Percentiles rank a stretch among this genome's conserved stretches.
phyloP scores from a whole-genome alignment of 352 stramenopile genomes.

The Phytopythium mirpurense region DNA sequence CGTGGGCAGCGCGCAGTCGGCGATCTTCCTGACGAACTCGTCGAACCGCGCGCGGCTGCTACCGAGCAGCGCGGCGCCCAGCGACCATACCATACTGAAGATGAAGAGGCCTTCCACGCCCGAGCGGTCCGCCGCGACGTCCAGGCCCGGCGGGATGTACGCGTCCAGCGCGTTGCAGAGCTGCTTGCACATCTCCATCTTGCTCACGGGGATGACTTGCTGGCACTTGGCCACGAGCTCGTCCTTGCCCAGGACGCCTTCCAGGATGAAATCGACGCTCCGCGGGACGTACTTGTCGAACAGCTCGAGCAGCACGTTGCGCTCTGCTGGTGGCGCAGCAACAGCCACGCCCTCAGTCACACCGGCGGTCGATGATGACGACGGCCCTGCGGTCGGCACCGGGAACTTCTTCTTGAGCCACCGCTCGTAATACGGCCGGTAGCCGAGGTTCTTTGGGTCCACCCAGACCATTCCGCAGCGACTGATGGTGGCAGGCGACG shows the following conservation, averaged over 20 bases:
- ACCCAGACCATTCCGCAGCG: slow-evolving; percentile 97
- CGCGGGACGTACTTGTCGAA: slow-evolving; percentile 94
- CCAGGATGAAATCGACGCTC: slow-evolving; percentile 92
- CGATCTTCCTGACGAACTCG: slow-evolving; percentile 88
- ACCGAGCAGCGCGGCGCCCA: slow-evolving; percentile 86
- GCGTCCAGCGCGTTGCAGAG: slow-evolving; percentile 90
- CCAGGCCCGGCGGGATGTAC: slow-evolving; percentile 65
- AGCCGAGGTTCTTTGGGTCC: slow-evolving; percentile 95
- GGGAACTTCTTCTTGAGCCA: slow-evolving; percentile 91
- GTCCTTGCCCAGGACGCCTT: slow-evolving; percentile 84
- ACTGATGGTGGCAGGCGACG: slow-evolving; percentile 92
- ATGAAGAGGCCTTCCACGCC: slow-evolving; percentile 91
- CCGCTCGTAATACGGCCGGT: slow-evolving; percentile 92
- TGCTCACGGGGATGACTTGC: slow-evolving; percentile 91
- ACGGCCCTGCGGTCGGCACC: slow-evolving; percentile 15
- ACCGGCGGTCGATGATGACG: not conserved
- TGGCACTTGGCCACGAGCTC: slow-evolving; percentile 88
- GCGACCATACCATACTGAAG: slow-evolving; percentile 92
- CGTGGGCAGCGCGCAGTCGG: slow-evolving; percentile 65
- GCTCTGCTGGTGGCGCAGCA: slow-evolving; percentile 37
- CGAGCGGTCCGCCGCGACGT: slow-evolving; percentile 36
- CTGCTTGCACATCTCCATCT: slow-evolving; percentile 96
- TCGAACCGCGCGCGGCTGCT: slow-evolving; percentile 82
- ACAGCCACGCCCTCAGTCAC: not conserved
- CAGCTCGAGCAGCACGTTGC: slow-evolving; percentile 62